A percentile compares a stretch with the other conserved stretches of the same genome.
Conservation (phyloP, 345 rosid genomes). For the Lepidium aucheri region DNA sequence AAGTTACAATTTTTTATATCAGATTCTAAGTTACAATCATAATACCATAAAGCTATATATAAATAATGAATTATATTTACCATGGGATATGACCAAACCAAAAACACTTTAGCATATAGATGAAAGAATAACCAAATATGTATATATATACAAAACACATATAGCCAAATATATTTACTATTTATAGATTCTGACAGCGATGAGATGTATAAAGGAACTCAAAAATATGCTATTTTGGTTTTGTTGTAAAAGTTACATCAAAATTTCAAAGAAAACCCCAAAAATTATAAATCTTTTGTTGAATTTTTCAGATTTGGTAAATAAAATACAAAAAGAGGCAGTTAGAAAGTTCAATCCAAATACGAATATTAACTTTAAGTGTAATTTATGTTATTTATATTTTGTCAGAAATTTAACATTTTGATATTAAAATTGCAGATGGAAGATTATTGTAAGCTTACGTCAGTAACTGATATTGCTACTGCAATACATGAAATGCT, state of each 20-base stretch:
- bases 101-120: too few relatives aligned
- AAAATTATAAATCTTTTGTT: background rate
- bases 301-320: too few relatives aligned
- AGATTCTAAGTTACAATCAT: too few relatives aligned
- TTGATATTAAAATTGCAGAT: conserved; percentile 39
- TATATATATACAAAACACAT: background rate
- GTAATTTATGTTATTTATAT: too few relatives aligned
- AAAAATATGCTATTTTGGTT: background rate
- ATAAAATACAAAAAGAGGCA: too few relatives aligned
- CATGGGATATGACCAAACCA: too few relatives aligned
- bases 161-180: background rate
- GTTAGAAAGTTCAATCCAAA: too few relatives aligned
- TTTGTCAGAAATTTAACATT: background rate
- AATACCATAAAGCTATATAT: too few relatives aligned
- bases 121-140: too few relatives aligned
- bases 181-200: background rate
- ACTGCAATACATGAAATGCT: conserved; percentile 59
- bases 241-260: background rate
- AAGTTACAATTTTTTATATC: too few relatives aligned
- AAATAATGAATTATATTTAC: too few relatives aligned
- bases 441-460: conserved; percentile 76
- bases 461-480: conserved; percentile 70
- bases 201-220: background rate
- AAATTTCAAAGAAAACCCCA: background rate
- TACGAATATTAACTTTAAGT: too few relatives aligned